phyloP scores from a whole-genome alignment of 352 stramenopile genomes.

The Phytophthora pisi region DNA sequence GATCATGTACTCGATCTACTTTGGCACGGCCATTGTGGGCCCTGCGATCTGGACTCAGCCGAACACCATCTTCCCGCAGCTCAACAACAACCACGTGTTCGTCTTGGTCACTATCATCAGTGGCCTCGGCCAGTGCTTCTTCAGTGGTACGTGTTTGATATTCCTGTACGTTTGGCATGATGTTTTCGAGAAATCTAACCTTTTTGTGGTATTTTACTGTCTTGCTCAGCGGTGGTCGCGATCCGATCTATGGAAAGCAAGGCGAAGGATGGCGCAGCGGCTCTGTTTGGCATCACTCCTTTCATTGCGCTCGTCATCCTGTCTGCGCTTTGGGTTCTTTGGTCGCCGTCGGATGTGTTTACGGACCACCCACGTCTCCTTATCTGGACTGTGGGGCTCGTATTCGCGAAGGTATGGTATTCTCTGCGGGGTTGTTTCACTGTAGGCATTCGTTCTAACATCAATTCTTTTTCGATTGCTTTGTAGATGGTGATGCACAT shows the following conservation, averaged over 20 bases:
- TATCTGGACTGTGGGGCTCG: constrained; percentile 84
- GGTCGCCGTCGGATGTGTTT: constrained; percentile 85
- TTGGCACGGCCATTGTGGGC: constrained; percentile 65
- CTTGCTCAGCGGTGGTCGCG: constrained; percentile 56
- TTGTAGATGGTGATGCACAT: constrained; percentile 90
- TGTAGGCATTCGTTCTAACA: not conserved
- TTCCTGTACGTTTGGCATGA: not conserved
- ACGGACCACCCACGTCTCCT: constrained; percentile 81
- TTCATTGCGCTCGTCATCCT: constrained; percentile 72
- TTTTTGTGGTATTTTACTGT: constrained; percentile 5
- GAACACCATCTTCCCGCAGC: constrained; percentile 59
- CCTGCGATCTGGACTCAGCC: constrained; percentile 71
- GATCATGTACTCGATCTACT: constrained; percentile 87
- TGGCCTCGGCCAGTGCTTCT: constrained; percentile 69
- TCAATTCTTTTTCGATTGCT: not conserved
- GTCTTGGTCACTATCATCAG: constrained; percentile 74
- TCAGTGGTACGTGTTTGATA: constrained; percentile 56
- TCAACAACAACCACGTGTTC: constrained; percentile 85
- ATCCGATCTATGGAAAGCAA: constrained; percentile 70
- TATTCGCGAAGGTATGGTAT: constrained; percentile 75
- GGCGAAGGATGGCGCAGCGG: constrained; percentile 62
- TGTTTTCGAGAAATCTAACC: constrained; percentile 1
- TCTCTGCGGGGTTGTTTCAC: not conserved
- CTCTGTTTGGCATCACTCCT: constrained; percentile 66
- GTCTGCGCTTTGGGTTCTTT: constrained; percentile 77